Percentiles rank a stretch among this genome's conserved stretches.
phyloP scores from a whole-genome alignment of 2,329 filamentous ascomycete genomes.

The Fusarium liriodendri region DNA sequence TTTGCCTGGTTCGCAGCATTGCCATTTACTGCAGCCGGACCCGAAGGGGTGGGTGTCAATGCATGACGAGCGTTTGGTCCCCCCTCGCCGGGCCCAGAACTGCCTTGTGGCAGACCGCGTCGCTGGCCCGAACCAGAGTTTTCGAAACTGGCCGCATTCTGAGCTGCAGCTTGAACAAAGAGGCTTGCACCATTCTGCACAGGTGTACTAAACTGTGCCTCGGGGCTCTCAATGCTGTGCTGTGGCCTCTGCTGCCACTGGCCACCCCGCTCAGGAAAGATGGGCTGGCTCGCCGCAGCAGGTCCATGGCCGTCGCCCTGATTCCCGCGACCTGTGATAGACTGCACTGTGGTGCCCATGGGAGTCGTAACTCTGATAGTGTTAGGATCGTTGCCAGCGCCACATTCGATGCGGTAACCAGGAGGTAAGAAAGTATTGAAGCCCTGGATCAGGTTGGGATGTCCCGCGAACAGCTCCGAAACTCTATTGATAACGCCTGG shows the following conservation, averaged over 20 bases:
- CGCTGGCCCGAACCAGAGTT: constrained; percentile 46
- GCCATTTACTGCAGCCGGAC: constrained; percentile 71
- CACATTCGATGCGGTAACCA: constrained; percentile 96
- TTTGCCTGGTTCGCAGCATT: constrained; percentile 68
- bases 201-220: constrained; percentile 70
- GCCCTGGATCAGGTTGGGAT: constrained; percentile 94
- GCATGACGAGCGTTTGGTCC: constrained; percentile 62
- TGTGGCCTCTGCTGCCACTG: constrained; percentile 69
- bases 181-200: constrained; percentile 61
- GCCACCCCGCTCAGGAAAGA: constrained; percentile 60
- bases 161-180: constrained; percentile 58
- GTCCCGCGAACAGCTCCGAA: constrained; percentile 93
- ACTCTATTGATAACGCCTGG: constrained; percentile 97
- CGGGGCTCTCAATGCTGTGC: constrained; percentile 72
- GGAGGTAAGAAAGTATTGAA: constrained; percentile 98
- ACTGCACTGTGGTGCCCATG: constrained; percentile 95
- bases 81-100: constrained; percentile 51
- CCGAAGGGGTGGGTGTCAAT: constrained; percentile 69
- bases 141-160: constrained; percentile 50
- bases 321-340: constrained; percentile 71
- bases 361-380: constrained; percentile 97
- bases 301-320: constrained; percentile 59
- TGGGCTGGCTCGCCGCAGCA: constrained; percentile 52
- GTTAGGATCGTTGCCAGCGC: constrained; percentile 92
- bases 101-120: constrained; percentile 43